Percentiles rank a stretch among this genome's conserved stretches.
Conservation (phyloP, 23 red algal species). For the Gracilaria caudata region DNA sequence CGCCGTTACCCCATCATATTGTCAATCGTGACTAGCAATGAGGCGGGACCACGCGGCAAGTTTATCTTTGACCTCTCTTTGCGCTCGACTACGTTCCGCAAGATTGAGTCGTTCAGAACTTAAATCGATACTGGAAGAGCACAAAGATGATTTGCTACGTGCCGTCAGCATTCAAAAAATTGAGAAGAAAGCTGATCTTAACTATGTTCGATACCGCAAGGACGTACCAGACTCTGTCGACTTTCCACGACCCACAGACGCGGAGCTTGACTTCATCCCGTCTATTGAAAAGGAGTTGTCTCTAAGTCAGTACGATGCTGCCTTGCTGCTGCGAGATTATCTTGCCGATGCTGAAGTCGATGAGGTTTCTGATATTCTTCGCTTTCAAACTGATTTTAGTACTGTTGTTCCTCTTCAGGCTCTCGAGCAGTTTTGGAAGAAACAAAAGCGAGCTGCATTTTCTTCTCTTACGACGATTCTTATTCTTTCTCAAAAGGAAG, state of each 20-base stretch:
- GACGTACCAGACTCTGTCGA: background rate
- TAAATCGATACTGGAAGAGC: constrained; percentile 11
- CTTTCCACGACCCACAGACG: constrained; percentile 45
- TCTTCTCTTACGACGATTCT: constrained; percentile 42
- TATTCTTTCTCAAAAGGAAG: constrained; percentile 7
- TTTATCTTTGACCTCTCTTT: constrained; percentile 20
- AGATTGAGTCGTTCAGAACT: constrained; percentile 21
- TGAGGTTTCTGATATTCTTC: constrained; percentile 38
- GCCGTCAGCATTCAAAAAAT: constrained; percentile 3
- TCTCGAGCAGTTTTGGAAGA: constrained; percentile 49
- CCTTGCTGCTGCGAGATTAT: constrained; percentile 49
- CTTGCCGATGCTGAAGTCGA: constrained; percentile 29
- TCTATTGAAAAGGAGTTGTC: constrained; percentile 29
- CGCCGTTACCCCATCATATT: background rate
- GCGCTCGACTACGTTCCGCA: constrained; percentile 35
- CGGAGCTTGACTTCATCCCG: constrained; percentile 43
- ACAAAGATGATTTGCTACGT: constrained; percentile 39
- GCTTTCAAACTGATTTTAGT: constrained; percentile 11
- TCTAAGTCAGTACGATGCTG: constrained; percentile 43
- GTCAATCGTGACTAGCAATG: background rate
- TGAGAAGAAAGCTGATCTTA: background rate
- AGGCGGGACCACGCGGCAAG: constrained; percentile 29
- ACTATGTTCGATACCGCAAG: constrained; percentile 31
- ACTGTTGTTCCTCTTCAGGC: constrained; percentile 14
- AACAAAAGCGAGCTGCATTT: constrained; percentile 34